Conservation (phyloP, 2,329 filamentous ascomycete species). For the Ceratocystiopsis sp. region DNA sequence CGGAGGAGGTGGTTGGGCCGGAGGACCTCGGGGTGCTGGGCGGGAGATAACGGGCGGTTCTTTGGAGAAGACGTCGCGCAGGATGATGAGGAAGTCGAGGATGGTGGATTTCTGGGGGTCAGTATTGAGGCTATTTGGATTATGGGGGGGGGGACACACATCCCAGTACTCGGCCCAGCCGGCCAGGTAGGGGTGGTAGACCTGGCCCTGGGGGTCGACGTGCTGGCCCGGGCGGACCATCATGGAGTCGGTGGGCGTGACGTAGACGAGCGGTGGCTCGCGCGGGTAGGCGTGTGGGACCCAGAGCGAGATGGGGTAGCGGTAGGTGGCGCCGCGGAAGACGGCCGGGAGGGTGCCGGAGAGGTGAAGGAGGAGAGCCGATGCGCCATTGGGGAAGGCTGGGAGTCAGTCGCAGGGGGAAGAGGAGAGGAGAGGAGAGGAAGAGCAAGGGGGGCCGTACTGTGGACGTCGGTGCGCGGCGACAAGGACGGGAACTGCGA, state of each 20-base stretch:
- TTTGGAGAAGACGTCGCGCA: constrained; percentile 80
- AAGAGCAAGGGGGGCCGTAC: constrained; percentile 31
- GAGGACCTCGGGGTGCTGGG: constrained; percentile 27
- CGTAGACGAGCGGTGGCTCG: constrained; percentile 73
- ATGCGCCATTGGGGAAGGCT: constrained; percentile 81
- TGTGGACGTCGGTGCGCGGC: constrained; percentile 88
- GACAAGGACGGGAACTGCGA: constrained; percentile 63
- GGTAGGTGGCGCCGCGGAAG: constrained; percentile 78
- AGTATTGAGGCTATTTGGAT: background rate
- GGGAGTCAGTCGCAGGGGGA: constrained; percentile 4
- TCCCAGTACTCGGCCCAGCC: constrained; percentile 84
- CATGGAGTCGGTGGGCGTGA: constrained; percentile 80
- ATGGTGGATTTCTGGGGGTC: constrained; percentile 56
- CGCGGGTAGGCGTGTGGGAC: constrained; percentile 78
- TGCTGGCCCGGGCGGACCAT: constrained; percentile 82
- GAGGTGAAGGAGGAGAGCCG: constrained; percentile 72
- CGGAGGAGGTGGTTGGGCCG: constrained; percentile 15
- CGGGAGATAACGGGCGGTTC: constrained; percentile 80
- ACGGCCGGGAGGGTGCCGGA: constrained; percentile 78
- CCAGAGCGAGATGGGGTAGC: constrained; percentile 87
- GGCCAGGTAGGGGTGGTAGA: constrained; percentile 91
- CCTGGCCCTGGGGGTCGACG: constrained; percentile 78
- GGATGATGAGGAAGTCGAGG: constrained; percentile 62
- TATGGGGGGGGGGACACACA: constrained; percentile 33
- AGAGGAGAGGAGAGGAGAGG: background rate